Conservation (phyloP, 305 asterid genomes). For the Fraxinus paxiana region DNA sequence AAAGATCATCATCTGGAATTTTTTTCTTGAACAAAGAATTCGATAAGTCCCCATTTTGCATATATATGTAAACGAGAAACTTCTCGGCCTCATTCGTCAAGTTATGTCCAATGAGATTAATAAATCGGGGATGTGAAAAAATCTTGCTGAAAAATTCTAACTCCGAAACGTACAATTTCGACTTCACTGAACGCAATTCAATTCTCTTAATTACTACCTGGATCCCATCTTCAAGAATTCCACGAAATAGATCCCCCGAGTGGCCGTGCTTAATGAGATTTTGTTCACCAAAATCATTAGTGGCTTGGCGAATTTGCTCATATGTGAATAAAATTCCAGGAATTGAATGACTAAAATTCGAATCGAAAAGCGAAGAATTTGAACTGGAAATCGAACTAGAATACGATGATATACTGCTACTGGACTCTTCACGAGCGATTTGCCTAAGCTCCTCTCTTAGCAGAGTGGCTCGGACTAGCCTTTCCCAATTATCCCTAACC, state of each 20-base stretch:
- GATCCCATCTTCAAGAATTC: not conserved
- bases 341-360: not conserved
- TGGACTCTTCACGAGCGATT: not conserved
- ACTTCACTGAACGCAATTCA: not conserved
- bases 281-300: not conserved
- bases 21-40: slow-evolving; percentile 1
- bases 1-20: not conserved
- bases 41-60: not conserved
- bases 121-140: not conserved
- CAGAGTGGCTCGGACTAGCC: not conserved
- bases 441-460: not conserved
- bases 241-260: not conserved
- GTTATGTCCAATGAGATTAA: not conserved
- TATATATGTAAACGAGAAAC: not conserved
- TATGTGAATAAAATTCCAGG: not conserved
- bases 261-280: slow-evolving; percentile 6
- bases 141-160: not conserved
- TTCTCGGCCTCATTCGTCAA: not conserved
- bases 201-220: not conserved
- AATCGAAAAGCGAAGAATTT: not conserved
- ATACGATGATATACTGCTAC: not conserved
- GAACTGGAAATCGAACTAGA: slow-evolving; percentile 19
- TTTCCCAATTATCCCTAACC: not conserved
- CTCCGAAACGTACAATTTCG: not conserved
- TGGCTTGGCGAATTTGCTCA: not conserved